Evolutionary conservation across 129 eudicot species (phyloP).

Genomic region (Flaveria ramosissima): DNA sequence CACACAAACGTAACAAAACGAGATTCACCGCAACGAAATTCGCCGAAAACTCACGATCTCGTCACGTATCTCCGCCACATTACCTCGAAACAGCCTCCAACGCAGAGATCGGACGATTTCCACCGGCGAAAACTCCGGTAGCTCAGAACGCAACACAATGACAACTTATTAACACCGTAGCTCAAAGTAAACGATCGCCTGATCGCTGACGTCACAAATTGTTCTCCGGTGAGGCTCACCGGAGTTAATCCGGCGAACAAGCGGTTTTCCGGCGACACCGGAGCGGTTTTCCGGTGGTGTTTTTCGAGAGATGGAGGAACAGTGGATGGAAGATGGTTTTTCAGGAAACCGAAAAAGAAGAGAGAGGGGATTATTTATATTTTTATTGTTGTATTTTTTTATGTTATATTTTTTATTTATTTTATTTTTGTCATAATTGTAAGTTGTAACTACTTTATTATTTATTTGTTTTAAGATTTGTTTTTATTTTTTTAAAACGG

Average conservation of each 20-base stretch:
- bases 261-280: slow-evolving; percentile 30
- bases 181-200: background rate
- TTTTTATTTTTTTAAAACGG: background rate
- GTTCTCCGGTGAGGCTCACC: slow-evolving; percentile 30
- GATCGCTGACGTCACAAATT: slow-evolving; percentile 4
- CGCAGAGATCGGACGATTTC: slow-evolving; percentile 48
- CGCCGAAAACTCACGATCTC: slow-evolving; percentile 55
- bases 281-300: slow-evolving; percentile 35
- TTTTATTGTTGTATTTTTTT: slow-evolving; percentile 23
- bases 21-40: slow-evolving; percentile 21
- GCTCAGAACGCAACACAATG: slow-evolving; percentile 13
- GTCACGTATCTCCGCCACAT: slow-evolving; percentile 53
- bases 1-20: slow-evolving; percentile 8
- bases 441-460: slow-evolving; percentile 11
- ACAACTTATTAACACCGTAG: slow-evolving; percentile 3
- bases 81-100: slow-evolving; percentile 40
- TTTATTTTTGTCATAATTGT: slow-evolving; percentile 23
- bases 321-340: slow-evolving; percentile 47
- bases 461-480: background rate
- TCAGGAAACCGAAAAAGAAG: slow-evolving; percentile 59
- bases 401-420: too few relatives aligned
- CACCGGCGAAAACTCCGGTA: slow-evolving; percentile 22
- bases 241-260: slow-evolving; percentile 32
- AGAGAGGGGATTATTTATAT: slow-evolving; percentile 56
- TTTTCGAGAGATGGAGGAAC: slow-evolving; percentile 49